Evolutionary conservation across 495 filamentous ascomycete species (phyloP).

Genomic region (Glutinoglossum americanum): DNA sequence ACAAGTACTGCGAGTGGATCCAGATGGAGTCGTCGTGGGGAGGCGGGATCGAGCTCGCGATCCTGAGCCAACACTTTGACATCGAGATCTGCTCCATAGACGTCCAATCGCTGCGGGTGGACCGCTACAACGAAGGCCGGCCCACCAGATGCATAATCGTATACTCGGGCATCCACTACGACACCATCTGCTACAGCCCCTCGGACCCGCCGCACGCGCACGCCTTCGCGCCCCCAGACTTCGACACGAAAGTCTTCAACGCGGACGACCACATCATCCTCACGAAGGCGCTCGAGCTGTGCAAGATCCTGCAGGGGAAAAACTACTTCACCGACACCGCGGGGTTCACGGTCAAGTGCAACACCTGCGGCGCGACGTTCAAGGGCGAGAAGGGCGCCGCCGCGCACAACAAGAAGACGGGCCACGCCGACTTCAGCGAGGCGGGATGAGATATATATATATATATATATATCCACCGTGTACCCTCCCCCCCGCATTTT

Average conservation of each 20-base stretch:
- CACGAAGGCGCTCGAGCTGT: slow-evolving; percentile 46
- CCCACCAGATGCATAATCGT: slow-evolving; percentile 56
- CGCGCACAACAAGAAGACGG: slow-evolving; percentile 42
- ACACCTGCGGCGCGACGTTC: slow-evolving; percentile 45
- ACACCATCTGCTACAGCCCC: slow-evolving; percentile 61
- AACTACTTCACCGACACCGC: slow-evolving; percentile 88
- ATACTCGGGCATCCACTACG: slow-evolving; percentile 91
- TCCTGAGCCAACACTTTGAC: slow-evolving; percentile 66
- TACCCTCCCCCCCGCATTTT: too few species aligned
- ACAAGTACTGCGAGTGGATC: slow-evolving; percentile 73
- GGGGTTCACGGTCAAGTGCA: slow-evolving; percentile 64
- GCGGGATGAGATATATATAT: slow-evolving; percentile 9
- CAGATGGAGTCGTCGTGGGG: slow-evolving; percentile 69
- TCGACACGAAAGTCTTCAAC: slow-evolving; percentile 63
- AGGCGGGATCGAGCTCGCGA: slow-evolving; percentile 72
- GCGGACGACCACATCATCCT: slow-evolving; percentile 45
- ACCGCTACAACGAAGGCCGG: slow-evolving; percentile 64
- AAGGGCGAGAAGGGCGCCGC: slow-evolving; percentile 52
- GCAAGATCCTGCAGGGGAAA: slow-evolving; percentile 40
- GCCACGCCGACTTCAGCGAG: slow-evolving; percentile 57
- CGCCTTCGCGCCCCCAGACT: slow-evolving; percentile 38
- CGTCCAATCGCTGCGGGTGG: slow-evolving; percentile 42
- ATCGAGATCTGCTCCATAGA: slow-evolving; percentile 77
- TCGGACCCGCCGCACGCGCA: slow-evolving; percentile 33
- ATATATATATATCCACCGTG: too few species aligned